These are phyloP conservation scores for Schizochytrium sp. DNA, from an alignment of 108 stramenopile genomes.

Conservation along the genomic window DNA sequence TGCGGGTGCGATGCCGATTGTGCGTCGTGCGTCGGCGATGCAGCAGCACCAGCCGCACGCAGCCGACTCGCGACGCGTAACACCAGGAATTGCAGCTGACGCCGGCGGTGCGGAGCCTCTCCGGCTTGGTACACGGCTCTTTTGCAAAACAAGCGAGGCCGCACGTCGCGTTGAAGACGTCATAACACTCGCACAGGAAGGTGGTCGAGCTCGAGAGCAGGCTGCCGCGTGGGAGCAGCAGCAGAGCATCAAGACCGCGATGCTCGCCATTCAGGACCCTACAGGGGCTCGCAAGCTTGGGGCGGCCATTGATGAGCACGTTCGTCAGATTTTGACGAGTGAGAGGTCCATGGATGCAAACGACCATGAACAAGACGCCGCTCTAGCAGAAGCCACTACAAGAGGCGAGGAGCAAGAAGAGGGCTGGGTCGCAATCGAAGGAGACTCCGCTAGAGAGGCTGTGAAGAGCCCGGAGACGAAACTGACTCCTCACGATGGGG, in stretches of 20 bases:
- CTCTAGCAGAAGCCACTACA: no score
- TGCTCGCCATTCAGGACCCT: neutral
- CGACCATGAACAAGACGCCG: no score
- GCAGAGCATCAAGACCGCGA: neutral
- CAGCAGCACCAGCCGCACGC: neutral
- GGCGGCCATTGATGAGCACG: neutral
- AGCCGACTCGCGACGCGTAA: neutral
- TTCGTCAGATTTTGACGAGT: neutral
- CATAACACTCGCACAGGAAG: neutral
- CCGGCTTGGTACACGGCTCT: neutral
- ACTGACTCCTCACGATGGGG: no score
- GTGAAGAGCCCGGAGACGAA: no score
- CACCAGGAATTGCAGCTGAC: neutral
- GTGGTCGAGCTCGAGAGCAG: neutral
- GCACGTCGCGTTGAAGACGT: neutral
- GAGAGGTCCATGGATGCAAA: neutral
- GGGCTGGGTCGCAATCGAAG: no score
- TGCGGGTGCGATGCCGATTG: neutral
- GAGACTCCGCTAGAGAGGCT: no score
- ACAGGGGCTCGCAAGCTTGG: neutral
- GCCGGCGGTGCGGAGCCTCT: neutral
- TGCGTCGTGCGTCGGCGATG: neutral
- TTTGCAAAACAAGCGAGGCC: neutral
- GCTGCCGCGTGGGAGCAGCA: neutral
- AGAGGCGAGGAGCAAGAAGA: no score